A percentile compares a stretch with the other conserved stretches of the same genome.
Conservation (phyloP, 1,284 basidiomycete genomes). For the Lentinula novae-zelandiae region DNA sequence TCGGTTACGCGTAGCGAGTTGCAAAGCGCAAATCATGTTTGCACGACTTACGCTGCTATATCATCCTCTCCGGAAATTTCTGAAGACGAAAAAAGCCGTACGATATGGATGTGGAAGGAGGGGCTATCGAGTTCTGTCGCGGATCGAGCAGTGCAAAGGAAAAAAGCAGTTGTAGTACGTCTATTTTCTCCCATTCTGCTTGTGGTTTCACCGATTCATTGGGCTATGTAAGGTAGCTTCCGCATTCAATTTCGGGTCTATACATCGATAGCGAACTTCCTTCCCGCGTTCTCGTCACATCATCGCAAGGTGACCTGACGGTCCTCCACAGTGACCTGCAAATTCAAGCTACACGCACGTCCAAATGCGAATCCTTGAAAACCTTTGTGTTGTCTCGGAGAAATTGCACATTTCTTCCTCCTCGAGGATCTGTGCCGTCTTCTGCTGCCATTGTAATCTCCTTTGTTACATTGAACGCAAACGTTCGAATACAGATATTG, state of each 20-base stretch:
- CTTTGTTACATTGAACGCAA: slow-evolving; percentile 18
- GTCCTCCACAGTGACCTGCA: slow-evolving; percentile 41
- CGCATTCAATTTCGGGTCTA: slow-evolving; percentile 40
- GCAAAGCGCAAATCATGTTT: slow-evolving; percentile 34
- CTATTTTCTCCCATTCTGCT: background rate
- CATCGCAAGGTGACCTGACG: slow-evolving; percentile 41
- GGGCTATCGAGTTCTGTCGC: slow-evolving; percentile 35
- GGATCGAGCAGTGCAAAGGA: slow-evolving; percentile 36
- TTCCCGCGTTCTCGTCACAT: slow-evolving; percentile 38
- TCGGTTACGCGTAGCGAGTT: slow-evolving; percentile 40
- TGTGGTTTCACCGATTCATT: slow-evolving; percentile 7
- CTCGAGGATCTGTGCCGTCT: slow-evolving; percentile 19
- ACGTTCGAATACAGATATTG: slow-evolving; percentile 22
- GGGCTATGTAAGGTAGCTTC: slow-evolving; percentile 29
- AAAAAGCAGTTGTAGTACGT: slow-evolving; percentile 40
- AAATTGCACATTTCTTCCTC: slow-evolving; percentile 42
- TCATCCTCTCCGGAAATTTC: slow-evolving; percentile 42
- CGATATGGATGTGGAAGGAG: slow-evolving; percentile 63
- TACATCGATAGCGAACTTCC: slow-evolving; percentile 41
- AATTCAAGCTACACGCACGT: slow-evolving; percentile 27
- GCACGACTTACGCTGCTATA: slow-evolving; percentile 55
- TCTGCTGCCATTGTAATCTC: slow-evolving; percentile 30
- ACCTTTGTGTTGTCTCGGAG: slow-evolving; percentile 42
- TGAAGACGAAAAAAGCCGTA: slow-evolving; percentile 38
- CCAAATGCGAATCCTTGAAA: slow-evolving; percentile 29